phyloP scores from a whole-genome alignment of 106 monocot genomes.

The Phalaenopsis equestris region DNA sequence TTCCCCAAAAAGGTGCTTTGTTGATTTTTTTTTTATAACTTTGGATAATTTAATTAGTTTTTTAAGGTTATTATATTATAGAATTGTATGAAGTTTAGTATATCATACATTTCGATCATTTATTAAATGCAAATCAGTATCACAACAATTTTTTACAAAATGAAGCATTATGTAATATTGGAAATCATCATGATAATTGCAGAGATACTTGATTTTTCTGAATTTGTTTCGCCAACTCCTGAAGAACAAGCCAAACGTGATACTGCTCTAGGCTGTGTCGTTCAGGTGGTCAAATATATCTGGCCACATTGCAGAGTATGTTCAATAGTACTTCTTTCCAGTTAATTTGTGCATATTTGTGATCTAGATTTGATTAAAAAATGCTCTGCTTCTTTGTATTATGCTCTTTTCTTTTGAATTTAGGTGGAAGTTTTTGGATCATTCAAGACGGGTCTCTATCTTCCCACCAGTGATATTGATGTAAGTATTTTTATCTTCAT shows the following conservation, averaged over 20 bases:
- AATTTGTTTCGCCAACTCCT: conserved; percentile 73
- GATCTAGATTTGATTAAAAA: not conserved
- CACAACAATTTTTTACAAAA: not conserved
- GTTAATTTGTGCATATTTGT: not conserved
- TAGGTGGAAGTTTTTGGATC: conserved; percentile 97
- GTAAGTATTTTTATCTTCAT: conserved; percentile 36
- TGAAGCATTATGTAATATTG: conserved; percentile 9
- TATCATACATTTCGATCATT: no score
- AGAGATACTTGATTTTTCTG: conserved; percentile 93
- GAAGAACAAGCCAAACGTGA: conserved; percentile 77
- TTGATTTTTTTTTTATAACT: no score
- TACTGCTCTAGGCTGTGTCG: conserved; percentile 59
- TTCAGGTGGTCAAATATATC: conserved; percentile 78
- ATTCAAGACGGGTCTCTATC: conserved; percentile 81
- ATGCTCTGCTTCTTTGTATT: not conserved
- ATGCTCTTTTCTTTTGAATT: not conserved
- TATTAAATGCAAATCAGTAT: no score
- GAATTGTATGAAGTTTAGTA: no score
- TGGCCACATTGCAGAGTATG: conserved; percentile 88
- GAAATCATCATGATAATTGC: conserved; percentile 20
- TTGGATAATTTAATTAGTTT: no score
- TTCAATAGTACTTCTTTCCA: not conserved
- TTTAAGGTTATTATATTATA: no score
- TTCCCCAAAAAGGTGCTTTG: no score
- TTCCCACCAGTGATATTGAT: conserved; percentile 93